Percentiles rank a stretch among this genome's conserved stretches.
phyloP scores from a whole-genome alignment of 2,329 filamentous ascomycete genomes.

The Ascochyta clinopodiicola region DNA sequence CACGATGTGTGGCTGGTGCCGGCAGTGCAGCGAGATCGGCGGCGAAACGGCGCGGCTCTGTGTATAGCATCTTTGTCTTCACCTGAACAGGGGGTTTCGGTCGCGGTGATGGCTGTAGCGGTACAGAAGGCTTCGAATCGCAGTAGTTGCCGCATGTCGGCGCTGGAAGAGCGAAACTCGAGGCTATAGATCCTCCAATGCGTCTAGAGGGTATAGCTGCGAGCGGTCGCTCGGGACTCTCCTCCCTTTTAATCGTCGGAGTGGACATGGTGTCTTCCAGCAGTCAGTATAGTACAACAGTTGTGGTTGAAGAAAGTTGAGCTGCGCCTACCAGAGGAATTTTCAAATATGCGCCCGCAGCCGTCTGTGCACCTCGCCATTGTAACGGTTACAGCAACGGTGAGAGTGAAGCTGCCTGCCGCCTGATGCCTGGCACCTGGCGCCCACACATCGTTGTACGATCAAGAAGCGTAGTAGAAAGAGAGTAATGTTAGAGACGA shows the following conservation, averaged over 20 bases:
- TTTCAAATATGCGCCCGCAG: background rate
- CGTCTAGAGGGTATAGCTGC: background rate
- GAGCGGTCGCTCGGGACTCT: conserved; percentile 10
- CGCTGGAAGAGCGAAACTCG: background rate
- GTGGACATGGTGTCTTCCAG: conserved; percentile 5
- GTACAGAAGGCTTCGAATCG: background rate
- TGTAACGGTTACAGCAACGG: conserved; percentile 2
- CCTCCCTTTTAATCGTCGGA: conserved; percentile 16
- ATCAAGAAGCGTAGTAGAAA: too few species aligned
- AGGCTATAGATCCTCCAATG: background rate
- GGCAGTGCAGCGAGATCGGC: background rate
- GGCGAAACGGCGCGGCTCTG: background rate
- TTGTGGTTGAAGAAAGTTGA: background rate
- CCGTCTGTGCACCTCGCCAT: background rate
- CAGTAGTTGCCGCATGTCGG: background rate
- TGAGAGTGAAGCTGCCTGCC: conserved; percentile 1
- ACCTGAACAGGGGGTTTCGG: background rate
- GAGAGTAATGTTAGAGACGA: too few species aligned
- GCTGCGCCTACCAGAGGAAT: too few species aligned
- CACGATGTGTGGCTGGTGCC: background rate
- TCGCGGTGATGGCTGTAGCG: background rate
- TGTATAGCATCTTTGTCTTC: background rate
- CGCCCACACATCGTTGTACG: background rate
- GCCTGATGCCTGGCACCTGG: background rate
- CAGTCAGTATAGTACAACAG: background rate